phyloP scores from a whole-genome alignment of 805 yeast species.

The Cyberlindnera bimundalis region DNA sequence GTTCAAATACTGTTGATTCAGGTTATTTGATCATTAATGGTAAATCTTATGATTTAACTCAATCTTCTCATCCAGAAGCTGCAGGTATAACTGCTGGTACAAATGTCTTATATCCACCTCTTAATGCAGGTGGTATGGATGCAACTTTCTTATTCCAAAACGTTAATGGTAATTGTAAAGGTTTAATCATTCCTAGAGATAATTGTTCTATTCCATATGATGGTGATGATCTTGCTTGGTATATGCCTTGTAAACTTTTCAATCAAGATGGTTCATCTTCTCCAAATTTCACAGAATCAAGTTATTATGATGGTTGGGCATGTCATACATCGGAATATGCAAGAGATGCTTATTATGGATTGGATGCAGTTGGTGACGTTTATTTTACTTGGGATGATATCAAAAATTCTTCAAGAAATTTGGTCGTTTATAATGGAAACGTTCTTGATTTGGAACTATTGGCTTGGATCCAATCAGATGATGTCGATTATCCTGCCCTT shows the following conservation, averaged over 20 bases:
- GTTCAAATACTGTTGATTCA: slow-evolving; percentile 53
- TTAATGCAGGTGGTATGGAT: slow-evolving; percentile 84
- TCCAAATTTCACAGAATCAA: slow-evolving; percentile 55
- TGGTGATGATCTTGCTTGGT: slow-evolving; percentile 79
- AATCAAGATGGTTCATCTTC: slow-evolving; percentile 66
- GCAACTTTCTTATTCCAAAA: slow-evolving; percentile 84
- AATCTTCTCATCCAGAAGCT: slow-evolving; percentile 77
- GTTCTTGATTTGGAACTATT: slow-evolving; percentile 80
- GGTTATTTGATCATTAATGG: slow-evolving; percentile 79
- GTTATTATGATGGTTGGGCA: slow-evolving; percentile 80
- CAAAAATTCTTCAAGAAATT: slow-evolving; percentile 60
- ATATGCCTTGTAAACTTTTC: slow-evolving; percentile 84
- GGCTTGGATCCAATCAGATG: slow-evolving; percentile 68
- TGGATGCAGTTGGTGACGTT: slow-evolving; percentile 66
- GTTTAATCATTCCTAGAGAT: slow-evolving; percentile 64
- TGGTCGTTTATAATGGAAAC: slow-evolving; percentile 85
- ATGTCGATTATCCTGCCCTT: slow-evolving; percentile 66
- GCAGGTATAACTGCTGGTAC: slow-evolving; percentile 70
- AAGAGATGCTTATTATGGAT: slow-evolving; percentile 60
- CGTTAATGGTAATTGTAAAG: slow-evolving; percentile 87
- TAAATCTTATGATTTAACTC: slow-evolving; percentile 65
- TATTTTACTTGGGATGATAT: slow-evolving; percentile 91
- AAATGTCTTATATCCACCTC: slow-evolving; percentile 78
- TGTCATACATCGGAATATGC: slow-evolving; percentile 80
- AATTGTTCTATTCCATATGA: slow-evolving; percentile 69